Conservation (phyloP, 2,329 filamentous ascomycete species). For the Cladosporium sp. region DNA sequence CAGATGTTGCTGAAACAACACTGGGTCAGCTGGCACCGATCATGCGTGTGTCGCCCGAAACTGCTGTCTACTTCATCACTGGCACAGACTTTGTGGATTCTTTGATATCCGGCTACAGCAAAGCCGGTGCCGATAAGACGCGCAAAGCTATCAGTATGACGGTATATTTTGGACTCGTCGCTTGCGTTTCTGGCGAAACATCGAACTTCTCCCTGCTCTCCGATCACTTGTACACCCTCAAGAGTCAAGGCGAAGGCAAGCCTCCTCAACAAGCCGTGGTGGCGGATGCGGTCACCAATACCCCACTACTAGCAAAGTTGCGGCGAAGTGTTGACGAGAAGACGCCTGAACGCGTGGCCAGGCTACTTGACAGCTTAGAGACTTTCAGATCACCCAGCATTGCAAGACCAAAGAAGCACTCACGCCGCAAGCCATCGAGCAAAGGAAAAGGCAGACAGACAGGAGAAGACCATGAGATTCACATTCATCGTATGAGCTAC, state of each 20-base stretch:
- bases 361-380: constrained; percentile 63
- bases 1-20: constrained; percentile 57
- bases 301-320: constrained; percentile 70
- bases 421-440: constrained; percentile 58
- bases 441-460: constrained; percentile 63
- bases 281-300: constrained; percentile 77
- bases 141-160: constrained; percentile 71
- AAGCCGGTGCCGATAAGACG: constrained; percentile 61
- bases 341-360: constrained; percentile 59
- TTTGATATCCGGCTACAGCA: constrained; percentile 65
- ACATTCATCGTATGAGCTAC: constrained; percentile 80
- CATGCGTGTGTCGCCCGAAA: constrained; percentile 61
- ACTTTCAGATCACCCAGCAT: constrained; percentile 58
- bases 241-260: constrained; percentile 68
- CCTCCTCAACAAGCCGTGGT: constrained; percentile 64
- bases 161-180: constrained; percentile 72
- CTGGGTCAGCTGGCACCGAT: constrained; percentile 65
- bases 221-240: constrained; percentile 82
- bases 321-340: constrained; percentile 55
- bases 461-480: constrained; percentile 52
- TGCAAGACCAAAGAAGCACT: constrained; percentile 55
- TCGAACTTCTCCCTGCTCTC: constrained; percentile 74
- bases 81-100: constrained; percentile 88
- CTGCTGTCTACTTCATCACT: constrained; percentile 67
- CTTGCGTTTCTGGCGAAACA: constrained; percentile 66